Evolutionary conservation across 768 basidiomycete species (phyloP), one percentile per base, ranked within the genome.

Genomic region (Rubroboletus pulcherrimus): DNA sequence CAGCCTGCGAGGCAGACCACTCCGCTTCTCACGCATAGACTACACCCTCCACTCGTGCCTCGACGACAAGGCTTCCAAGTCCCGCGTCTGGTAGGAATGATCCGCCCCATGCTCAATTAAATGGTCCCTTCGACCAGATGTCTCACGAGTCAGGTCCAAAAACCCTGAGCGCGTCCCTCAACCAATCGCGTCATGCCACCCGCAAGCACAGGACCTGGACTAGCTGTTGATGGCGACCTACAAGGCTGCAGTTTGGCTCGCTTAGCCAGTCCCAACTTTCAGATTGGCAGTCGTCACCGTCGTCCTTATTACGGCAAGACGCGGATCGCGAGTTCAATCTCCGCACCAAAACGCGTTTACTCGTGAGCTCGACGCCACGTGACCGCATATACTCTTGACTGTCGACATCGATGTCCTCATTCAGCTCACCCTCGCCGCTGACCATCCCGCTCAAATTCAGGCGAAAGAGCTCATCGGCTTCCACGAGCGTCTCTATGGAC

Each of bases 311-410:
- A 65, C 63, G 63, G 51, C 63, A 59, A 34, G 24, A 38, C 63
- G 39, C 63, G 63, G 31, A 52, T 55, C 49, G 7, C 37, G 33
- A 38, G 15, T 70, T 70, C 12, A 57, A 57, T 66, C 69, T 71
- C 69, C 69, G 69, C 65, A 17, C 54, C 48, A 72, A 71, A 72
- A 66, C 69, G 69, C 71, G 70, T 72, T 71, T 57, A 71, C 60
- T 54, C 12, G 39, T 45, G 21, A 43, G 56, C 55, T 54, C 24
- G 53, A 21, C 24, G 1, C 37, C 71, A 72, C 70, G 69, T 71
- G 70, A 71, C 61, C 56, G 55, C 65, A 71, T 71, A 67, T 51
- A 53, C 55, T 59, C 61, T 69, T 64, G 49, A 31, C 60, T 24
- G 45, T 48, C 58, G 61, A 72, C 69, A 41, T 57, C 69, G 54